These are phyloP conservation scores for Pseudoperonospora humuli DNA, from an alignment of 352 stramenopile genomes.

Conservation along the genomic window DNA sequence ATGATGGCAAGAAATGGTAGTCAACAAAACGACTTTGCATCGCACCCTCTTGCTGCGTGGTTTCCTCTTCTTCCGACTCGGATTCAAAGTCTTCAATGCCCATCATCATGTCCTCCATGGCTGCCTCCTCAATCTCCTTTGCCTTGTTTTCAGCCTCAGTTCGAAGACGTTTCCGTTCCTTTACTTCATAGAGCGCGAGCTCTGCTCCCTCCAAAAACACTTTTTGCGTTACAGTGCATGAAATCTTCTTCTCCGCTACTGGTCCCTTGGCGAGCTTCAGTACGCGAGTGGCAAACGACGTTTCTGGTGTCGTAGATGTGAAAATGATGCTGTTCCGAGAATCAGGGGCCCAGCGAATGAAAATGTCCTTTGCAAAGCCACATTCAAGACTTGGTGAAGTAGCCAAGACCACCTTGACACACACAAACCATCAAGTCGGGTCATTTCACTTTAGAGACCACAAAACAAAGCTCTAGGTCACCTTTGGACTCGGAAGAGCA, in stretches of 20 bases:
- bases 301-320: conserved; percentile 49
- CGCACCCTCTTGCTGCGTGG: conserved; percentile 49
- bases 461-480: conserved; percentile 3
- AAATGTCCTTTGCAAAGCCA: conserved; percentile 79
- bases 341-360: conserved; percentile 74
- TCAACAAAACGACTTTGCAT: background rate
- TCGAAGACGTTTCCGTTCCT: conserved; percentile 74
- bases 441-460: background rate
- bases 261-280: conserved; percentile 46
- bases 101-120: conserved; percentile 90
- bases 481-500: conserved; percentile 76
- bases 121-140: conserved; percentile 83
- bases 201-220: conserved; percentile 80
- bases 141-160: conserved; percentile 83
- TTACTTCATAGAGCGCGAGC: conserved; percentile 79
- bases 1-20: background rate
- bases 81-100: conserved; percentile 86
- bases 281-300: conserved; percentile 64
- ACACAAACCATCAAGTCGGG: background rate
- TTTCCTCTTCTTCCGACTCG: conserved; percentile 68
- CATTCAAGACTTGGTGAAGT: conserved; percentile 75
- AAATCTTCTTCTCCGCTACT: conserved; percentile 38
- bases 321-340: conserved; percentile 82
- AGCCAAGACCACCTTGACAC: conserved; percentile 57
- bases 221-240: conserved; percentile 57